Evolutionary conservation across 805 yeast genomes (phyloP).

Genomic region (Ogataea saltuana): DNA sequence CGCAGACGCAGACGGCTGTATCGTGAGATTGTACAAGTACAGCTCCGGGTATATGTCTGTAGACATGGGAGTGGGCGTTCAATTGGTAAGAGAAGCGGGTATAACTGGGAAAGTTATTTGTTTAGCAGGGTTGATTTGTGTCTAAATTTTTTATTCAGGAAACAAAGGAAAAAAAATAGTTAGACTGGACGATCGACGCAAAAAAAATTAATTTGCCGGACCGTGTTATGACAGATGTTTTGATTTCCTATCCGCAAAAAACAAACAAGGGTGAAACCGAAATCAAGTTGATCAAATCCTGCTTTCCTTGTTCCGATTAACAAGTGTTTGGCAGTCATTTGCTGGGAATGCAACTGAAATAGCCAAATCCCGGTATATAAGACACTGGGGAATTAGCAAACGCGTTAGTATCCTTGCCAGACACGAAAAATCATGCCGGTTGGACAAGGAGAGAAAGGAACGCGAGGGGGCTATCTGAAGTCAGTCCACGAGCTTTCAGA

Average conservation of each 20-base stretch:
- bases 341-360: no score
- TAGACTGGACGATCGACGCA: constrained; percentile 11
- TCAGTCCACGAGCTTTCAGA: constrained; percentile 15
- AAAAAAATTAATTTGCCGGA: background rate
- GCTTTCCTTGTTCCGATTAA: background rate
- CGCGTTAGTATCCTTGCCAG: no score
- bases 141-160: no score
- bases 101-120: no score
- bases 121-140: no score
- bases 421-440: background rate
- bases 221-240: background rate
- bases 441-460: background rate
- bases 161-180: background rate
- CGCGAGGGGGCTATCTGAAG: constrained; percentile 8
- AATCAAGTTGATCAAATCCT: background rate
- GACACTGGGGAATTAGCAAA: no score
- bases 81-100: no score
- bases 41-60: constrained; percentile 37
- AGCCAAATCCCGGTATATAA: no score
- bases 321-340: no score
- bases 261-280: background rate
- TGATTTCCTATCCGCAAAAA: background rate
- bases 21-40: constrained; percentile 67
- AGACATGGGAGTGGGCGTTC: constrained; percentile 22
- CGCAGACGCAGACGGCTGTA: constrained; percentile 59